phyloP scores from a whole-genome alignment of 441 rosid species.

The Mallotus repandus region DNA sequence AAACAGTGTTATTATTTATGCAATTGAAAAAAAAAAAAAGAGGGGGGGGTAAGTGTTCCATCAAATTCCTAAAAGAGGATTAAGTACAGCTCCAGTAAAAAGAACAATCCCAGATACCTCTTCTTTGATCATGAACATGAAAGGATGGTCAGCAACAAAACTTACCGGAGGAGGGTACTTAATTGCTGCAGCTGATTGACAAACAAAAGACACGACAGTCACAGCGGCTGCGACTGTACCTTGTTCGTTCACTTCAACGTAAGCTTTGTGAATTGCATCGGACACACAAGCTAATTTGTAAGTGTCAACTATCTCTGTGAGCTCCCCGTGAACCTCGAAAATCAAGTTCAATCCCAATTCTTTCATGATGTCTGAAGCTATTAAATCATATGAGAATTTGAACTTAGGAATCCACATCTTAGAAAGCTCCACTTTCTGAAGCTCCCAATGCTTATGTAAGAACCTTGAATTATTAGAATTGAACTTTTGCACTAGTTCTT shows the following conservation, averaged over 20 bases:
- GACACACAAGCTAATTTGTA: neutral
- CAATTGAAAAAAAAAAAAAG: too few species aligned
- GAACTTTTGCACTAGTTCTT: neutral
- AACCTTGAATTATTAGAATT: neutral
- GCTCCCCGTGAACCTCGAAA: slow-evolving; percentile 6
- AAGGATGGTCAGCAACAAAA: neutral
- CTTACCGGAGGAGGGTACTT: too few species aligned
- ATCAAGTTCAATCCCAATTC: slow-evolving; percentile 19
- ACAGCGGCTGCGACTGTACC: slow-evolving; percentile 3
- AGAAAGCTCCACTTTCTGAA: neutral
- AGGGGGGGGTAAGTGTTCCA: neutral
- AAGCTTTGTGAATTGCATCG: neutral
- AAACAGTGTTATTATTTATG: too few species aligned
- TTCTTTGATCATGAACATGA: too few species aligned
- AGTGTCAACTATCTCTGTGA: slow-evolving; percentile 18
- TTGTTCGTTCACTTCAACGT: neutral
- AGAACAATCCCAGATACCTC: neutral
- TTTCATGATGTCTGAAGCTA: slow-evolving; percentile 8
- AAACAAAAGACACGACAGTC: too few species aligned
- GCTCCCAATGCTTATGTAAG: neutral
- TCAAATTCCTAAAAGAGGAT: slow-evolving; percentile 4
- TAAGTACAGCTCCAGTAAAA: slow-evolving; percentile 25
- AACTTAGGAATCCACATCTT: slow-evolving; percentile 26
- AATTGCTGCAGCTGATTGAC: too few species aligned
- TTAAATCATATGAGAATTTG: slow-evolving; percentile 21